Percentiles rank a stretch among this genome's conserved stretches.
Conservation (phyloP, 371 early-diverging fungal species). For the Thermomucor indicae-seudaticae region DNA sequence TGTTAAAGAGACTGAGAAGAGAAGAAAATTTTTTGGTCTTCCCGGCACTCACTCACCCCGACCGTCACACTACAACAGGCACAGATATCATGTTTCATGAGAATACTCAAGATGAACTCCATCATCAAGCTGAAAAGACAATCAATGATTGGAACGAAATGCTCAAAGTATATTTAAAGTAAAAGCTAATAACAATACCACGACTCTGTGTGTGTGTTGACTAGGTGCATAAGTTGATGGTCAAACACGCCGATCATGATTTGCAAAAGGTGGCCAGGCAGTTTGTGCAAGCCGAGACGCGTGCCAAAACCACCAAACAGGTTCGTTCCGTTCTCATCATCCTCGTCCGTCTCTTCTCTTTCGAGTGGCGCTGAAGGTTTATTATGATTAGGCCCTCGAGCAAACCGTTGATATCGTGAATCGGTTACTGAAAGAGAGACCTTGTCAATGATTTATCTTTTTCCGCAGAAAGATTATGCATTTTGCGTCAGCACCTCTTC, state of each 20-base stretch:
- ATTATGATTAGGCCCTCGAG: too few species aligned
- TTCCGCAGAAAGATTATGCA: too few species aligned
- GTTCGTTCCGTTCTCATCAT: too few species aligned
- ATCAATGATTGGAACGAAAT: not conserved
- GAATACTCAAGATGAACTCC: not conserved
- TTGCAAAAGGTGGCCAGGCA: not conserved
- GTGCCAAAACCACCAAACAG: not conserved
- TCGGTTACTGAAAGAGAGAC: too few species aligned
- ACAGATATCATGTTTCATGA: not conserved
- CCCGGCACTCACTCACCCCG: too few species aligned
- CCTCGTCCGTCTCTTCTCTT: too few species aligned
- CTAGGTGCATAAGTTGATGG: not conserved
- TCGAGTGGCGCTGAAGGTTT: too few species aligned
- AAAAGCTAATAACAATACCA: not conserved
- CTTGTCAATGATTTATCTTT: too few species aligned
- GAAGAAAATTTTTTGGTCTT: not conserved
- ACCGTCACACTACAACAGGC: not conserved
- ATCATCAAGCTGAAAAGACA: not conserved
- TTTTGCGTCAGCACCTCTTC: too few species aligned
- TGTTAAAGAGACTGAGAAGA: not conserved
- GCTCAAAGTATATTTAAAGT: not conserved
- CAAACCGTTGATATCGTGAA: too few species aligned
- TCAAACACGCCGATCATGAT: not conserved
- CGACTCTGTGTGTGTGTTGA: not conserved
- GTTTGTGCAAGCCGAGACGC: not conserved